phyloP scores from a whole-genome alignment of 208 protist genomes.

The Herpetomonas samuelpessoai region DNA sequence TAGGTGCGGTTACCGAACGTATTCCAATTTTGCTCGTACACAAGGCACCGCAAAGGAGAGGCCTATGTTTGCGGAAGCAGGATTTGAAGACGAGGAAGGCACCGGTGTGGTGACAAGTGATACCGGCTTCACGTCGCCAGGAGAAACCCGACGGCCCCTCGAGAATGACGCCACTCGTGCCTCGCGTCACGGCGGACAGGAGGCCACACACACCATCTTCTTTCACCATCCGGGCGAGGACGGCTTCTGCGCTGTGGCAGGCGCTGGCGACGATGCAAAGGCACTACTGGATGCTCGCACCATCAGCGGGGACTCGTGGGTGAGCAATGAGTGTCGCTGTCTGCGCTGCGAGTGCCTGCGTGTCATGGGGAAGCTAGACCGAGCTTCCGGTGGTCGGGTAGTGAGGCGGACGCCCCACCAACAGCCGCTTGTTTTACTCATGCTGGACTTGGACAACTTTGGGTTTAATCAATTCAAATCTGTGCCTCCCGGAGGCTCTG shows the following conservation, averaged over 20 bases:
- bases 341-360: conserved; percentile 66
- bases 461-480: conserved; percentile 89
- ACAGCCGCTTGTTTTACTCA: conserved; percentile 41
- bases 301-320: conserved; percentile 80
- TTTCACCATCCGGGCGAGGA: conserved; percentile 69
- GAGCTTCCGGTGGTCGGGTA: not conserved
- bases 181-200: no score
- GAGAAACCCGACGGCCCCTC: not conserved
- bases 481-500: conserved; percentile 16
- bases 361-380: conserved; percentile 25
- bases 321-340: conserved; percentile 67
- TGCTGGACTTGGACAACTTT: conserved; percentile 89
- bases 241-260: conserved; percentile 62
- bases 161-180: not conserved
- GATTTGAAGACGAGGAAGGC: conserved; percentile 30
- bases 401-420: not conserved
- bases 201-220: conserved; percentile 11
- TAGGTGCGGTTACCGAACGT: no score
- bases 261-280: conserved; percentile 37
- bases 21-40: not conserved
- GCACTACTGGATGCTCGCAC: conserved; percentile 35
- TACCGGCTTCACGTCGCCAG: not conserved
- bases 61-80: conserved; percentile 45
- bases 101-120: not conserved
- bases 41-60: not conserved